These are phyloP conservation scores for Spathaspora sp. DNA, from an alignment of 805 yeast species.

Conservation along the genomic window DNA sequence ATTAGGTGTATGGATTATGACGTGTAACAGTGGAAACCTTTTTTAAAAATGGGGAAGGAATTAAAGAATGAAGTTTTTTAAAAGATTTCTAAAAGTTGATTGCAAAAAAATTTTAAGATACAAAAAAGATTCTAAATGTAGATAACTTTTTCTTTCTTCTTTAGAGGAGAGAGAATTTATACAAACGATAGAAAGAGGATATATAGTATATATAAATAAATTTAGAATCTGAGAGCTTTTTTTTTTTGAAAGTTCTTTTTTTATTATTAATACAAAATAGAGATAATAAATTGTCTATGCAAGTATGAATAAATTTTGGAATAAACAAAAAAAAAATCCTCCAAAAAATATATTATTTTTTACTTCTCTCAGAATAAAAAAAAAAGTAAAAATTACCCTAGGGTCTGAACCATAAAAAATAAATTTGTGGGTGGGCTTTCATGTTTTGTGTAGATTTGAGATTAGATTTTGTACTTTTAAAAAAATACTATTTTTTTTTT, in stretches of 20 bases:
- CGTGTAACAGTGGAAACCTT: too few species aligned
- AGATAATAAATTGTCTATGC: neutral
- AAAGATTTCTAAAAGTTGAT: neutral
- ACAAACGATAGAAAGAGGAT: neutral
- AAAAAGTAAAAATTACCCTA: neutral
- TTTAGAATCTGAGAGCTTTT: neutral
- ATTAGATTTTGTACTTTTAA: neutral
- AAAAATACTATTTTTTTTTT: neutral
- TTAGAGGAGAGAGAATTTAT: neutral
- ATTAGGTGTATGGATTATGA: slow-evolving; percentile 3
- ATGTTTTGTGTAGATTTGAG: neutral
- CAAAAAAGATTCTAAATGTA: too few species aligned
- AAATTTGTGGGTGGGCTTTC: too few species aligned
- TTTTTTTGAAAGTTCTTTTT: neutral
- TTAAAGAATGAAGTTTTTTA: neutral
- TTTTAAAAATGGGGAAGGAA: neutral
- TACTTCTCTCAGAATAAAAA: neutral
- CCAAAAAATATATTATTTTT: neutral
- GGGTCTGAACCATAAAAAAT: neutral
- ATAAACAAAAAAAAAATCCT: neutral
- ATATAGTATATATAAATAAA: slow-evolving; percentile 1
- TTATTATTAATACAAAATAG: neutral
- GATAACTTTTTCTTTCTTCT: neutral
- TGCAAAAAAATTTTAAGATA: neutral
- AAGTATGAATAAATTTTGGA: neutral